Percentiles rank a stretch among this genome's conserved stretches.
Evolutionary conservation across 2,329 filamentous ascomycete genomes (phyloP).

Genomic region (Diatrype stigma): DNA sequence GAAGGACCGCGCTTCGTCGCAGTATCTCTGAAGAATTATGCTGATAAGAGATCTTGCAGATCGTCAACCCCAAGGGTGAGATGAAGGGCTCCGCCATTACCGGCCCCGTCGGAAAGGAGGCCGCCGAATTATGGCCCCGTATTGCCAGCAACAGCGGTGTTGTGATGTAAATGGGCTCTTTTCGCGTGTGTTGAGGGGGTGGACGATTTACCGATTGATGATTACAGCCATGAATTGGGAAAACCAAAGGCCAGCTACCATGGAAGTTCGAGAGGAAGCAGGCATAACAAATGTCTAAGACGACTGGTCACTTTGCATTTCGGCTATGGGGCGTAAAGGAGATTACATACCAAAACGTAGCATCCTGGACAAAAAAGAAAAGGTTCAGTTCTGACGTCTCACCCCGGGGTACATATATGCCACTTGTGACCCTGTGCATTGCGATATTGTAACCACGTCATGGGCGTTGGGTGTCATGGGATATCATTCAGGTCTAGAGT

Average conservation of each 20-base stretch:
- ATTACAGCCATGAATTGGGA: conserved; percentile 24
- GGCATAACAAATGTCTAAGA: conserved; percentile 25
- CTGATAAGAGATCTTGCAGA: conserved; percentile 52
- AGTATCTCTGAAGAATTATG: conserved; percentile 10
- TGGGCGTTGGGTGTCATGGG: neutral
- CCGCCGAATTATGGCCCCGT: conserved; percentile 99
- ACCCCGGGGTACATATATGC: neutral
- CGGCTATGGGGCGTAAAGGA: conserved; percentile 50
- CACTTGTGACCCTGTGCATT: neutral
- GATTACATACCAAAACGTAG: conserved; percentile 47
- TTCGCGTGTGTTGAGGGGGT: conserved; percentile 13
- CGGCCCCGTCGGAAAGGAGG: conserved; percentile 98
- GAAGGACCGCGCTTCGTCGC: no score
- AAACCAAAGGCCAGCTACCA: conserved; percentile 18
- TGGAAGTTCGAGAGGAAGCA: conserved; percentile 7
- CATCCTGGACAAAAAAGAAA: conserved; percentile 40
- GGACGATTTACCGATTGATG: conserved; percentile 19
- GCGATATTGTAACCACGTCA: neutral
- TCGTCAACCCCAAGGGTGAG: conserved; percentile 99
- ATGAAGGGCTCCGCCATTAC: conserved; percentile 99
- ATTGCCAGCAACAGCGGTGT: conserved; percentile 99
- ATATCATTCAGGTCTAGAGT: neutral
- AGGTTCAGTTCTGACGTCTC: conserved; percentile 22
- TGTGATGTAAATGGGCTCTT: conserved; percentile 78
- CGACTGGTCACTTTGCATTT: conserved; percentile 49